These are phyloP conservation scores for Hypericum androsaemum DNA, from an alignment of 345 rosid genomes.

Conservation along the genomic window DNA sequence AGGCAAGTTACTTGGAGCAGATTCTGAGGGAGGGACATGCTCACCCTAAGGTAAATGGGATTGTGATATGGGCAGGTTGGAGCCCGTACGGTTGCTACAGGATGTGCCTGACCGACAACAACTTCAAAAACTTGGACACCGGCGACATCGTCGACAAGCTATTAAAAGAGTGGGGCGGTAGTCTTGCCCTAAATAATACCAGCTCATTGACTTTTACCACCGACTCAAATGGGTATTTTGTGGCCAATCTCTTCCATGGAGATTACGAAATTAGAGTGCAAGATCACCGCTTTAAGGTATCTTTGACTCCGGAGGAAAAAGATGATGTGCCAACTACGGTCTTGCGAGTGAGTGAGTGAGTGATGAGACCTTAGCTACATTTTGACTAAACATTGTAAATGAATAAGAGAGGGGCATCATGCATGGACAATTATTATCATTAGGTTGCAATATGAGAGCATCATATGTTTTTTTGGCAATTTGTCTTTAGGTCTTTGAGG, in stretches of 20 bases:
- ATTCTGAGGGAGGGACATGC: conserved; percentile 53
- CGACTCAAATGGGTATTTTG: conserved; percentile 41
- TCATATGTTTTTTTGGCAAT: no score
- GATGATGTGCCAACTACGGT: conserved; percentile 11
- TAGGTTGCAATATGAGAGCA: no score
- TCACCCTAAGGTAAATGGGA: conserved; percentile 56
- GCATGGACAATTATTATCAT: no score
- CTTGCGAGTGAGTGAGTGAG: conserved; percentile 10
- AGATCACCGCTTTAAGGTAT: neutral
- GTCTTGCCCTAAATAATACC: neutral
- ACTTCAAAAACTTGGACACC: conserved; percentile 50
- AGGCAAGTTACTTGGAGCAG: conserved; percentile 51
- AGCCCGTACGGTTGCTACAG: conserved; percentile 39
- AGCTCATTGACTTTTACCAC: conserved; percentile 18
- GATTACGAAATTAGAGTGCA: conserved; percentile 32
- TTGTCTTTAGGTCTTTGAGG: no score
- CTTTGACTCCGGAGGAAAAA: neutral
- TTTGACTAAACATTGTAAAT: no score
- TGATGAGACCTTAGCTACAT: no score
- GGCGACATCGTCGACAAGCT: conserved; percentile 74
- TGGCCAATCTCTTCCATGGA: conserved; percentile 52
- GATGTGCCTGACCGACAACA: conserved; percentile 70
- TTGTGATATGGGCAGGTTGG: conserved; percentile 65
- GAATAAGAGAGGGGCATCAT: no score
- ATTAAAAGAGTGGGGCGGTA: conserved; percentile 42